phyloP scores from a whole-genome alignment of 192 early-diverging fungal species.

The Entomortierella chlamydospora region DNA sequence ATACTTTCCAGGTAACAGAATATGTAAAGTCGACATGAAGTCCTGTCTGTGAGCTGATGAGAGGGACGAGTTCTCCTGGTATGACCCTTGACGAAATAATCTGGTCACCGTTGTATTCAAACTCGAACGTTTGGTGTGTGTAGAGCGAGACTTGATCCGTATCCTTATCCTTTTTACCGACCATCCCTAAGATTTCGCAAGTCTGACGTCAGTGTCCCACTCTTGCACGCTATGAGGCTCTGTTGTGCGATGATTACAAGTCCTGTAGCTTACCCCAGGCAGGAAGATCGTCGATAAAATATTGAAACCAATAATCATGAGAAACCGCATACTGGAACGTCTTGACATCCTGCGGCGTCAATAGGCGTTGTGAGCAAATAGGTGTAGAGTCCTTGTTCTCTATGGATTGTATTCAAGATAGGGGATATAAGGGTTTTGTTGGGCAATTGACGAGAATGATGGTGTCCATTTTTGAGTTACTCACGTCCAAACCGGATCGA shows the following conservation, averaged over 20 bases:
- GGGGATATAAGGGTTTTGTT: not conserved
- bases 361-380: conserved; percentile 60
- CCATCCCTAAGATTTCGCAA: conserved; percentile 31
- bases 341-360: conserved; percentile 61
- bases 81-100: conserved; percentile 65
- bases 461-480: too few relatives aligned
- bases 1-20: conserved; percentile 72
- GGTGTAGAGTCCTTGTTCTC: conserved; percentile 40
- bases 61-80: conserved; percentile 43
- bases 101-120: conserved; percentile 74
- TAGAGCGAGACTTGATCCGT: conserved; percentile 58
- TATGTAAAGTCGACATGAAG: conserved; percentile 75
- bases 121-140: conserved; percentile 69
- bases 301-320: conserved; percentile 76
- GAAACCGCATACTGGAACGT: conserved; percentile 73
- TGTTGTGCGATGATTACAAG: too few relatives aligned
- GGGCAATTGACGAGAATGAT: not conserved
- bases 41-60: conserved; percentile 27
- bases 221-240: too few relatives aligned
- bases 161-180: conserved; percentile 57
- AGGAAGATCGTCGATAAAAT: conserved; percentile 58
- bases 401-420: too few relatives aligned
- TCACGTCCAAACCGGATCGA: conserved; percentile 73
- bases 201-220: too few relatives aligned
- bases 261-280: conserved; percentile 38